Evolutionary conservation across 2,329 filamentous ascomycete species (phyloP).

Genomic region (Juglanconis oblonga): DNA sequence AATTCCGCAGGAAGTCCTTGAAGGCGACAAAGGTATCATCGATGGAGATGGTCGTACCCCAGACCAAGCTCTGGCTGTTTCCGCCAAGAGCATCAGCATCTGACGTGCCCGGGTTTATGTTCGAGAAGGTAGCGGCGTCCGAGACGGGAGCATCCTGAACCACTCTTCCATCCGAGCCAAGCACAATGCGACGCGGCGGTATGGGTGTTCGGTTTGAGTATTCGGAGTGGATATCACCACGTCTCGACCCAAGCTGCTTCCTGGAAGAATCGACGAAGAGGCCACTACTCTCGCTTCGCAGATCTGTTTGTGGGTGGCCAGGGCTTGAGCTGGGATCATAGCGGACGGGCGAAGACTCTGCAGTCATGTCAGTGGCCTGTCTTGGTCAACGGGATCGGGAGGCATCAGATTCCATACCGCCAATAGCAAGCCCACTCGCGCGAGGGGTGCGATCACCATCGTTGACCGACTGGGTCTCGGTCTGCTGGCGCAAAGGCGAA

Average conservation of each 20-base stretch:
- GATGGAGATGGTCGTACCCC: conserved; percentile 96
- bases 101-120: conserved; percentile 77
- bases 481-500: conserved; percentile 59
- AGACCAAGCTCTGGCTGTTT: conserved; percentile 78
- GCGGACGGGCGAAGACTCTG: conserved; percentile 88
- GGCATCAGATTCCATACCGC: conserved; percentile 50
- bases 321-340: conserved; percentile 91
- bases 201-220: conserved; percentile 56
- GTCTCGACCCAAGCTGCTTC: conserved; percentile 45
- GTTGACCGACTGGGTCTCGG: conserved; percentile 51
- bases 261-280: conserved; percentile 69
- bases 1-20: conserved; percentile 90
- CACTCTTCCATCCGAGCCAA: conserved; percentile 58
- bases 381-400: not conserved
- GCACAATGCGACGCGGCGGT: conserved; percentile 51
- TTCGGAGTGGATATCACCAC: conserved; percentile 87
- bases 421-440: conserved; percentile 57
- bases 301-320: conserved; percentile 67
- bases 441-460: conserved; percentile 68
- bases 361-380: conserved; percentile 9
- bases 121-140: conserved; percentile 59
- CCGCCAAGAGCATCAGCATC: conserved; percentile 88
- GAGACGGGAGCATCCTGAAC: conserved; percentile 53
- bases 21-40: conserved; percentile 83
- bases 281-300: conserved; percentile 79